These are phyloP conservation scores for Phenoliferia sp. DNA, from an alignment of 1,284 basidiomycete genomes.

Conservation along the genomic window DNA sequence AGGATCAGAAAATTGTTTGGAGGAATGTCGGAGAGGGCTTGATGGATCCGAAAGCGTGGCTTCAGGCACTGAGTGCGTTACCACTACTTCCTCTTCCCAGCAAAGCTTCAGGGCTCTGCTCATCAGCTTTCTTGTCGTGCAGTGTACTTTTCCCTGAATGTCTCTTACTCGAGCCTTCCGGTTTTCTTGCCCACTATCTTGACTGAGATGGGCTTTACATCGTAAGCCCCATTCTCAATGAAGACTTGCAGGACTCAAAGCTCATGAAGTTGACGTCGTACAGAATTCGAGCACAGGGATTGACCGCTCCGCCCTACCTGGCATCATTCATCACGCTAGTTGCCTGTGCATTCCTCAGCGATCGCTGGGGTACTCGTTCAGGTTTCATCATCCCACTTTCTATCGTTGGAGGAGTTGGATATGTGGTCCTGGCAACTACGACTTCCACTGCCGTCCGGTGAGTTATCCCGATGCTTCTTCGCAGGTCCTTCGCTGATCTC, in stretches of 20 bases:
- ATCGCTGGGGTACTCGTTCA: constrained; percentile 33
- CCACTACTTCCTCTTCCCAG: not conserved
- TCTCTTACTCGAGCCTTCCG: constrained; percentile 36
- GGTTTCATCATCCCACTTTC: constrained; percentile 33
- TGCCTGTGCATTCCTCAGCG: constrained; percentile 22
- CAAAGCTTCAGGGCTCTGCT: not conserved
- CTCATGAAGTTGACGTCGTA: not conserved
- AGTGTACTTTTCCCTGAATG: constrained; percentile 39
- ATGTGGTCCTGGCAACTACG: constrained; percentile 35
- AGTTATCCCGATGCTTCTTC: not conserved
- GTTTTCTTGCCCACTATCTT: constrained; percentile 38
- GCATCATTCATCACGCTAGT: constrained; percentile 35
- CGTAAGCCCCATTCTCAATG: not conserved
- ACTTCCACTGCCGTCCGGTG: constrained; percentile 12
- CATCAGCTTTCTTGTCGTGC: not conserved
- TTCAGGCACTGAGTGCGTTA: constrained; percentile 12
- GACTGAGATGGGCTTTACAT: constrained; percentile 35
- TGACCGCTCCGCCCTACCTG: constrained; percentile 26
- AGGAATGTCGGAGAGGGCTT: constrained; percentile 28
- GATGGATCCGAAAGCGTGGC: constrained; percentile 34
- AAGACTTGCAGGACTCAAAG: not conserved
- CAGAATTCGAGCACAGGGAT: constrained; percentile 19
- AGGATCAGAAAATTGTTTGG: constrained; percentile 5
- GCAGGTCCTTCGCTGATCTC: not conserved
- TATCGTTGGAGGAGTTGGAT: constrained; percentile 33